Evolutionary conservation across 2,329 filamentous ascomycete species (phyloP), one percentile per base, ranked within the genome.

Genomic region (Colletotrichum tropicale): DNA sequence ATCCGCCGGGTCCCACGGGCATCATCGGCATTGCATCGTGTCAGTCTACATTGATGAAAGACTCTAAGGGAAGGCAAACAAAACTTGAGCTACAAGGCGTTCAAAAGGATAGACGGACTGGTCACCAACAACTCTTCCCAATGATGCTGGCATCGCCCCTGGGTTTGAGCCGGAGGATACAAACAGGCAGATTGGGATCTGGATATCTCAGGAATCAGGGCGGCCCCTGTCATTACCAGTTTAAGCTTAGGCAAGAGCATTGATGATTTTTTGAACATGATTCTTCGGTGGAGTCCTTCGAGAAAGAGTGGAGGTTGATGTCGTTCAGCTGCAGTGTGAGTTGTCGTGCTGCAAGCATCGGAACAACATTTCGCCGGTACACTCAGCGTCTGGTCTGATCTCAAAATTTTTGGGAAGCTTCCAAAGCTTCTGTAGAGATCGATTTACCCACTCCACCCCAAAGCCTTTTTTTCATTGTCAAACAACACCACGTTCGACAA

Each of bases 351-450:
- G 34, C 4, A 6, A 38, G 56, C 21, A 10, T 18, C 74, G 74
- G 74, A 62, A 12, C 16, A 74, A 56, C 28, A 24, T 75, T 75
- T n/a, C 24, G 34, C 74, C 74, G 74, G 21, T 12, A 28, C 5
- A 9, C 5, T 5, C 5, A 13, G 43, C n/a, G 43, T 26, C 56
- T 66, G 28, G 32, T 66, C 71, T 70, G 74, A 74, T 52, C 52
- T 43, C 71, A 75, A 75, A 75, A 66, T 48, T 75, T 76, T 74
- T 66, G 66, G 71, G 70, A 58, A 76, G 74, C 66, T 76, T 62
- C 26, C 36, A 32, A 70, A 66, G 71, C 55, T 70, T 34, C 30
- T 60, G 70, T 16, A 13, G 18, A 38, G 61, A 36, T 65, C 36
- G 52, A 56, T 60, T 61, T 52, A 71, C 32, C 52, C 32, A 32